phyloP scores from a whole-genome alignment of 2,329 filamentous ascomycete genomes.

The Sodiomyces alkalinus region DNA sequence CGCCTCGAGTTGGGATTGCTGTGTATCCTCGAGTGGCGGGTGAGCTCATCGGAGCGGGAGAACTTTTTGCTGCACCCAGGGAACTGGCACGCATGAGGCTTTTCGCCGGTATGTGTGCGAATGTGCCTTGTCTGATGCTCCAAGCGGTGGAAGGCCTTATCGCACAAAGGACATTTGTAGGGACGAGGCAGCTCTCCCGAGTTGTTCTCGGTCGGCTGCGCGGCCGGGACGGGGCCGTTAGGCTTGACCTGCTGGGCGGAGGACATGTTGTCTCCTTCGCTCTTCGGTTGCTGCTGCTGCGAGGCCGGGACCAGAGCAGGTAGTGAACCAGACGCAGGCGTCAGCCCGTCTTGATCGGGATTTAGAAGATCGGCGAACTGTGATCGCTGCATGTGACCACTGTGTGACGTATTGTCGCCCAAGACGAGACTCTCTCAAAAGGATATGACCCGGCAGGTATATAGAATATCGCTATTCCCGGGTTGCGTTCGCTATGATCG shows the following conservation, averaged over 20 bases:
- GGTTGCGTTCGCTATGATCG: no score
- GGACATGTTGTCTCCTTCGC: conserved; percentile 5
- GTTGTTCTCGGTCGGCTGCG: conserved; percentile 42
- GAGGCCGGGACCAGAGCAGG: no score
- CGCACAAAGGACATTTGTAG: conserved; percentile 97
- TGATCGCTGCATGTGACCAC: conserved; percentile 53
- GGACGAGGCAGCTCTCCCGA: conserved; percentile 68
- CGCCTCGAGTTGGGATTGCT: conserved; percentile 95
- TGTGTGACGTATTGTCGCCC: no score
- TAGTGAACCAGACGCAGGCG: no score
- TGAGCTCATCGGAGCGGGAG: conserved; percentile 90
- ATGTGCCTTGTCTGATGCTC: conserved; percentile 90
- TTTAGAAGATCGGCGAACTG: conserved; percentile 37
- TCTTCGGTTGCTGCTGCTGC: conserved; percentile 14
- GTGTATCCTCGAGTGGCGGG: conserved; percentile 93
- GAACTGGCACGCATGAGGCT: conserved; percentile 91
- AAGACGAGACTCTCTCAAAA: no score
- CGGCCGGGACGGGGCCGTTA: conserved; percentile 45
- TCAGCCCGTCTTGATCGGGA: conserved; percentile 19
- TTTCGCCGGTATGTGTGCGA: conserved; percentile 93
- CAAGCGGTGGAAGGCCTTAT: conserved; percentile 95
- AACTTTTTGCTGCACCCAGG: conserved; percentile 95
- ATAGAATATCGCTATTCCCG: no score
- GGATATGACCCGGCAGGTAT: no score
- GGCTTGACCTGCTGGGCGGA: conserved; percentile 28